Evolutionary conservation across 1,284 basidiomycete genomes (phyloP).

Genomic region (Boletus semigastroideus): DNA sequence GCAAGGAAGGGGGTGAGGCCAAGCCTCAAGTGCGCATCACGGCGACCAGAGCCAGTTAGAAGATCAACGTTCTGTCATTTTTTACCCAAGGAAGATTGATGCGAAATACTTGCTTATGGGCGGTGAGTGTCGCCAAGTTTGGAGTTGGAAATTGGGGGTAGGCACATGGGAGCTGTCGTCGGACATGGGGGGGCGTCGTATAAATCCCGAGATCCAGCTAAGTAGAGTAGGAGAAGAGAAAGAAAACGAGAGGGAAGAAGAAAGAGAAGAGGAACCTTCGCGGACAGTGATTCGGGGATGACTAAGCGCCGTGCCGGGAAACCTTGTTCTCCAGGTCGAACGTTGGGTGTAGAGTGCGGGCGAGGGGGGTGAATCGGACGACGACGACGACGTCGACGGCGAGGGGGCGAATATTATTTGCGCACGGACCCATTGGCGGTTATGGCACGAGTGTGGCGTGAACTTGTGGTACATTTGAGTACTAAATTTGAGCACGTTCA

Average conservation of each 20-base stretch:
- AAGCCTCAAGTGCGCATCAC: too few relatives aligned
- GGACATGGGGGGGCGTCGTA: neutral
- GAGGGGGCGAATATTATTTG: neutral
- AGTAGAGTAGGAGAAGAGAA: too few relatives aligned
- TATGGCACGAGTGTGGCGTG: constrained; percentile 30
- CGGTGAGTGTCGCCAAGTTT: neutral
- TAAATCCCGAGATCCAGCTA: neutral
- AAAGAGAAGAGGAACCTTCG: constrained; percentile 17
- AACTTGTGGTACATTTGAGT: neutral
- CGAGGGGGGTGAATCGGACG: too few relatives aligned
- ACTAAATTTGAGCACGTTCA: constrained; percentile 34
- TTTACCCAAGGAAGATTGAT: too few relatives aligned
- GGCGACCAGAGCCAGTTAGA: too few relatives aligned
- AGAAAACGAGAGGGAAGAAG: too few relatives aligned
- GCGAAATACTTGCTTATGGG: neutral
- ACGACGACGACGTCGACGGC: too few relatives aligned
- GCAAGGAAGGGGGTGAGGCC: too few relatives aligned
- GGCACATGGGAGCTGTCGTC: neutral
- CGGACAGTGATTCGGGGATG: constrained; percentile 29
- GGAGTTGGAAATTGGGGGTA: neutral
- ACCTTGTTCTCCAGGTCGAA: constrained; percentile 15
- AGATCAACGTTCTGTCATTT: too few relatives aligned
- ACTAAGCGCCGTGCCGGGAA: constrained; percentile 31
- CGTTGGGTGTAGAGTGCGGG: neutral
- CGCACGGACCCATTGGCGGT: constrained; percentile 31